These are phyloP conservation scores for Nelumbo lutea DNA, from an alignment of 164 flowering plant species.

Conservation along the genomic window DNA sequence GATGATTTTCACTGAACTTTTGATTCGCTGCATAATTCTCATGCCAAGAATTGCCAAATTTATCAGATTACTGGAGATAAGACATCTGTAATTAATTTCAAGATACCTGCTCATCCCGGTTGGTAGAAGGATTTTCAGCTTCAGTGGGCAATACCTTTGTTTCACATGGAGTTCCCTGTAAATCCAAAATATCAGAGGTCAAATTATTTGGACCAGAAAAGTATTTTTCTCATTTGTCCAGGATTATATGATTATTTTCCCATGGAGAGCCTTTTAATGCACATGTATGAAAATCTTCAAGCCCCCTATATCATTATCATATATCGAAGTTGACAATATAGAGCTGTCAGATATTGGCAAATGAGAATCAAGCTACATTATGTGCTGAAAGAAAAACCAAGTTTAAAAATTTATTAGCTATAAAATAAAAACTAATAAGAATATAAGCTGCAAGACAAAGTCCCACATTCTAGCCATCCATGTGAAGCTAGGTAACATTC, in stretches of 20 bases:
- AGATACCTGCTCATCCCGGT: slow-evolving; percentile 33
- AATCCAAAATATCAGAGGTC: slow-evolving; percentile 5
- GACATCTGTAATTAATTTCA: background rate
- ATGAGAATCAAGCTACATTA: too few relatives aligned
- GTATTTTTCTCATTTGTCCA: background rate
- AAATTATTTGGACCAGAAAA: background rate
- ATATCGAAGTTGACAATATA: too few relatives aligned
- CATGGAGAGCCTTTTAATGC: background rate
- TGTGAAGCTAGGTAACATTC: background rate
- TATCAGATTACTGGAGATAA: background rate
- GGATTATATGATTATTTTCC: background rate
- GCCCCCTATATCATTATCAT: too few relatives aligned
- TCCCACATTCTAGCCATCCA: background rate
- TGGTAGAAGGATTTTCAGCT: slow-evolving; percentile 21
- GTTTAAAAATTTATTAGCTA: background rate
- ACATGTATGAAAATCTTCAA: too few relatives aligned
- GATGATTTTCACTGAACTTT: background rate
- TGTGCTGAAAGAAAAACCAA: too few relatives aligned
- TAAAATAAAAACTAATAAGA: background rate
- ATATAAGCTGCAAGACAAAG: background rate
- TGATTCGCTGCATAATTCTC: background rate
- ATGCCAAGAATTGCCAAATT: background rate
- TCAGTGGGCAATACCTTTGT: slow-evolving; percentile 33
- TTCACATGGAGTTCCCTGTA: slow-evolving; percentile 39
- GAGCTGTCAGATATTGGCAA: too few relatives aligned